Evolutionary conservation across 768 basidiomycete genomes (phyloP).

Genomic region (Tulasnella sp.): DNA sequence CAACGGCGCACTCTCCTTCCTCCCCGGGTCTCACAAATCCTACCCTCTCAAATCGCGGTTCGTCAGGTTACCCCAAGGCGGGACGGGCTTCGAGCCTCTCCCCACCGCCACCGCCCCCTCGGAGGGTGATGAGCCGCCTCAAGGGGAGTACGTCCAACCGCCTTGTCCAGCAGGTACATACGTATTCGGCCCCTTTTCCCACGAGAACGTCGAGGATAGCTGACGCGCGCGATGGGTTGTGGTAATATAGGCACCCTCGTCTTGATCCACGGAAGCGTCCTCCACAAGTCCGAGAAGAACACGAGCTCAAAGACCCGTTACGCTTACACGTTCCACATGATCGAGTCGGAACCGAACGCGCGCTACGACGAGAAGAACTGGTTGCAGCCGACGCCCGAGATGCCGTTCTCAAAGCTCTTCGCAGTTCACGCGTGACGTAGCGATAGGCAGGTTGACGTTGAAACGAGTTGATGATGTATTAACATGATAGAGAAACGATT

Average conservation of each 20-base stretch:
- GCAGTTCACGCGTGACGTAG: neutral
- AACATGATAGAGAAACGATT: no score
- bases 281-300: slow-evolving; percentile 89
- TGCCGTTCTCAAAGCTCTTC: slow-evolving; percentile 54
- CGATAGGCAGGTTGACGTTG: no score
- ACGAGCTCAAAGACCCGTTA: slow-evolving; percentile 60
- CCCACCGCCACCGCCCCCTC: slow-evolving; percentile 10
- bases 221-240: no score
- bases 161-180: slow-evolving; percentile 62
- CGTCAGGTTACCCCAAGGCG: slow-evolving; percentile 59
- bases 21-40: slow-evolving; percentile 79
- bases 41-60: slow-evolving; percentile 73
- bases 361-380: slow-evolving; percentile 87
- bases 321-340: slow-evolving; percentile 96
- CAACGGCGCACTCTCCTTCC: slow-evolving; percentile 81
- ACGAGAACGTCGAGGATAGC: no score
- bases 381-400: slow-evolving; percentile 75
- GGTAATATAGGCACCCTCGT: slow-evolving; percentile 64
- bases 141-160: slow-evolving; percentile 45
- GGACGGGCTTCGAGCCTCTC: slow-evolving; percentile 66
- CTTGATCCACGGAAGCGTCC: slow-evolving; percentile 82
- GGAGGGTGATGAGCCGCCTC: neutral
- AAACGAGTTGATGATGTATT: no score
- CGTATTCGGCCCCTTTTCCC: no score
- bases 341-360: slow-evolving; percentile 60